Conservation (phyloP, 2,329 filamentous ascomycete species). For the Diplodia seriata region DNA sequence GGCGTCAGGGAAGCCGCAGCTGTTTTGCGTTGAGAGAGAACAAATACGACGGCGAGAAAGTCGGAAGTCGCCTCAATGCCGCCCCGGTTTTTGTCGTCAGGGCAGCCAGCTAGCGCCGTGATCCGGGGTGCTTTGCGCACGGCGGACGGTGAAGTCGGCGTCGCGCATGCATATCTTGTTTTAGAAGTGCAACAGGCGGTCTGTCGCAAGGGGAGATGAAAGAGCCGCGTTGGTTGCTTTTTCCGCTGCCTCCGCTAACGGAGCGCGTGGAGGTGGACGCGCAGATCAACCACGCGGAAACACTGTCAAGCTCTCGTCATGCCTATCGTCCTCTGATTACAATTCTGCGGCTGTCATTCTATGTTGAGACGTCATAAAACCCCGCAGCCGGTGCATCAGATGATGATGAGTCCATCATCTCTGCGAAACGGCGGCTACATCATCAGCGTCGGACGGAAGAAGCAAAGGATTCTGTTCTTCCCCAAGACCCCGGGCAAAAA, state of each 20-base stretch:
- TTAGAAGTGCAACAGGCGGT: conserved; percentile 4
- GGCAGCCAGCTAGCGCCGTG: no score
- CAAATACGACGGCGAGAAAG: not conserved
- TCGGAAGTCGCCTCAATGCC: not conserved
- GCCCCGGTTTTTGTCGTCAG: no score
- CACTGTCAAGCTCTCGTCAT: not conserved
- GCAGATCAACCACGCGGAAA: not conserved
- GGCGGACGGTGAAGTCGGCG: not conserved
- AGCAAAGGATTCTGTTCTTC: no score
- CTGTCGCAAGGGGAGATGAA: not conserved
- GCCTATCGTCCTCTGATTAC: not conserved
- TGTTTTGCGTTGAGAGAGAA: not conserved
- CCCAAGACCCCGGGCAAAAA: not conserved
- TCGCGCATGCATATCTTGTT: not conserved
- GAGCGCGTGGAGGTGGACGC: not conserved
- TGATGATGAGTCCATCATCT: not conserved
- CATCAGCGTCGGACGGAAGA: not conserved
- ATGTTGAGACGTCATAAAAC: not conserved
- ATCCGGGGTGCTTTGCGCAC: no score
- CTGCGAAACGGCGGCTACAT: not conserved
- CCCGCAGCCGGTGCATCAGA: not conserved
- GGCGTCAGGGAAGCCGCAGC: no score
- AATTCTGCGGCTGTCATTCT: not conserved
- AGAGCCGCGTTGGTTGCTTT: not conserved
- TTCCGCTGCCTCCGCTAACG: not conserved